Percentiles rank a stretch among this genome's conserved stretches.
Evolutionary conservation across 1,284 basidiomycete species (phyloP).

Genomic region (Porodaedalea pini): DNA sequence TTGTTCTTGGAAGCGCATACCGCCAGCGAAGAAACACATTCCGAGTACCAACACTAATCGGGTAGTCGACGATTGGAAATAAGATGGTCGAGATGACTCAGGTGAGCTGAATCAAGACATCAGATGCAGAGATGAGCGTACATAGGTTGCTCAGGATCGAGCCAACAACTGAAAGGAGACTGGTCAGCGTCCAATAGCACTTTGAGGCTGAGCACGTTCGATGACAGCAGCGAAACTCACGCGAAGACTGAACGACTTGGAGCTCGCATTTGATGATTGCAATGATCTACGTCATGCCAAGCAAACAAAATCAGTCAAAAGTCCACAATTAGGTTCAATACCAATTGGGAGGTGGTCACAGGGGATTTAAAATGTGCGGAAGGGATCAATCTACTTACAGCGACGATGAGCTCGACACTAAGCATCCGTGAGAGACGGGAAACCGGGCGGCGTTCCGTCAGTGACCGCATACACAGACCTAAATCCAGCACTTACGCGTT

Average conservation of each 20-base stretch:
- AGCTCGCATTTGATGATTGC: constrained; percentile 80
- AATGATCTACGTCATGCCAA: constrained; percentile 63
- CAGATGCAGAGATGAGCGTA: constrained; percentile 29
- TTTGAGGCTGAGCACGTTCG: constrained; percentile 25
- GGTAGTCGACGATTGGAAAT: constrained; percentile 23
- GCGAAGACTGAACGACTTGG: constrained; percentile 74
- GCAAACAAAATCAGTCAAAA: neutral
- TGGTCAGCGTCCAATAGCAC: constrained; percentile 42
- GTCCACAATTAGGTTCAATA: neutral
- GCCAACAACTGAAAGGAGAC: constrained; percentile 57
- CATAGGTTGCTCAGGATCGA: constrained; percentile 75
- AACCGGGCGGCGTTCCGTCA: neutral
- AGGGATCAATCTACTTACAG: constrained; percentile 43
- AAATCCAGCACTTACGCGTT: constrained; percentile 59
- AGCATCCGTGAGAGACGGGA: neutral
- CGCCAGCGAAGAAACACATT: constrained; percentile 80
- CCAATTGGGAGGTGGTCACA: constrained; percentile 18
- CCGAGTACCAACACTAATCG: constrained; percentile 62
- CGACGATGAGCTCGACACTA: constrained; percentile 78
- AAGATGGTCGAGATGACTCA: constrained; percentile 10
- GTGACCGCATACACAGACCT: neutral
- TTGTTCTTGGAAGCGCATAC: constrained; percentile 73
- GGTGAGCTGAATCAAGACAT: no score
- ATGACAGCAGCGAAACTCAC: constrained; percentile 40
- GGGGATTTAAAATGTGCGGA: constrained; percentile 22